Evolutionary conservation across 768 basidiomycete species (phyloP).

Genomic region (Auriculariales sp.): DNA sequence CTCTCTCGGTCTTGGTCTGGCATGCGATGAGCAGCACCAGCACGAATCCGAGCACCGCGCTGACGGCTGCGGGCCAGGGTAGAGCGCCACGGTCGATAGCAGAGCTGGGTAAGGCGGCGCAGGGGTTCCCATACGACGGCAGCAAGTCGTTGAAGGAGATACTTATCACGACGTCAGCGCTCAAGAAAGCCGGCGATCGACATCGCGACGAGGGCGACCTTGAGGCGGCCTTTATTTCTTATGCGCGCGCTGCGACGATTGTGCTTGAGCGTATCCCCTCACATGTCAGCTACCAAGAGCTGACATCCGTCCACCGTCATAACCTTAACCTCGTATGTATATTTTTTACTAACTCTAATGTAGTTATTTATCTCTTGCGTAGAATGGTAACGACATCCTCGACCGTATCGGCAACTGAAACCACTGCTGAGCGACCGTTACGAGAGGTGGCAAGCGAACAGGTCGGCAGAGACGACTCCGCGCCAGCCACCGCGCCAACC

Average conservation of each 20-base stretch:
- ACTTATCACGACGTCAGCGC: constrained; percentile 8
- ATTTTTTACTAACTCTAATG: constrained; percentile 3
- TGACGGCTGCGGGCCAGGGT: neutral
- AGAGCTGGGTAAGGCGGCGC: constrained; percentile 11
- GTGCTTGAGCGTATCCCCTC: constrained; percentile 66
- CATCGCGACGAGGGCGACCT: constrained; percentile 28
- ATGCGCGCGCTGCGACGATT: constrained; percentile 60
- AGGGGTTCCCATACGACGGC: constrained; percentile 4
- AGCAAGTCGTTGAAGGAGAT: constrained; percentile 7
- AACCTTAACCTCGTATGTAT: constrained; percentile 53
- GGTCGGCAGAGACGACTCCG: constrained; percentile 18
- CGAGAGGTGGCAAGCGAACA: constrained; percentile 39
- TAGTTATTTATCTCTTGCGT: constrained; percentile 9
- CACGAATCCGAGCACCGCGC: neutral
- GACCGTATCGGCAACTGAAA: constrained; percentile 52
- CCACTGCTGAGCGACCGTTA: constrained; percentile 46
- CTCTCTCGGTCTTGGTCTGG: too few relatives aligned
- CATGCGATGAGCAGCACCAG: too few relatives aligned
- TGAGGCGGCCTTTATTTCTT: constrained; percentile 58
- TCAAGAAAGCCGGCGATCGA: constrained; percentile 6
- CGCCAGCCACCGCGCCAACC: constrained; percentile 7
- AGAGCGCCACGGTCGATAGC: constrained; percentile 9
- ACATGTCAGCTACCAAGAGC: constrained; percentile 49
- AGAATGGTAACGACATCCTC: constrained; percentile 70
- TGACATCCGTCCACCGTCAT: constrained; percentile 43